phyloP scores from a whole-genome alignment of 768 basidiomycete genomes.

The Tulasnella sp. region DNA sequence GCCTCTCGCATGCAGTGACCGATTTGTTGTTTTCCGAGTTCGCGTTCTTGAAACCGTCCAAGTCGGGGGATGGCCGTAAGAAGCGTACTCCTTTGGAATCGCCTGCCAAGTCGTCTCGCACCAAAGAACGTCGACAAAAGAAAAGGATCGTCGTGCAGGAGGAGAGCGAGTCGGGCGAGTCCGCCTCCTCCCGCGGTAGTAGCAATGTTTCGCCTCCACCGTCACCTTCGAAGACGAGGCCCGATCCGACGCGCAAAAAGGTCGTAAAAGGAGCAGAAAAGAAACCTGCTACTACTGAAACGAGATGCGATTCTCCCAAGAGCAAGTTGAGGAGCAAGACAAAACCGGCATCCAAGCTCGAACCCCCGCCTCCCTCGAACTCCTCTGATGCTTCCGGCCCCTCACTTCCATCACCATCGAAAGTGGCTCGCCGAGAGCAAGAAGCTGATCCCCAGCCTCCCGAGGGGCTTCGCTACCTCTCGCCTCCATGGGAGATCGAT shows the following conservation, averaged over 20 bases:
- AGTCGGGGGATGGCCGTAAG: conserved; percentile 33
- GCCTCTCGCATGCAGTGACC: background rate
- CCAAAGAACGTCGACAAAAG: background rate
- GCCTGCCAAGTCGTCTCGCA: conserved; percentile 11
- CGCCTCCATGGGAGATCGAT: conserved; percentile 19
- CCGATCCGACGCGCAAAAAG: background rate
- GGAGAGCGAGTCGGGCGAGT: background rate
- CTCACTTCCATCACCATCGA: background rate
- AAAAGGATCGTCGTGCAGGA: conserved; percentile 12
- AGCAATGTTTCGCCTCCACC: background rate
- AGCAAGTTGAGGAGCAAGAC: background rate
- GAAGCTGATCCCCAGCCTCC: background rate
- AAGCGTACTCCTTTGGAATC: conserved; percentile 21
- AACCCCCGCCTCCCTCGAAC: background rate
- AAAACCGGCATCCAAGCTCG: too few species aligned
- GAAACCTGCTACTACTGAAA: background rate
- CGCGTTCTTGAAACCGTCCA: background rate
- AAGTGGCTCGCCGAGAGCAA: background rate
- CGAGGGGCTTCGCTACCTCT: background rate
- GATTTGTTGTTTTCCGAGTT: conserved; percentile 7
- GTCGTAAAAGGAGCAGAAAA: background rate
- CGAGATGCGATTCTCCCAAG: background rate
- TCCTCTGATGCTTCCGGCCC: background rate
- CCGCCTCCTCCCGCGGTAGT: too few species aligned
- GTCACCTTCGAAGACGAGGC: background rate